Evolutionary conservation across 2,329 filamentous ascomycete genomes (phyloP), one percentile per base, ranked within the genome.

Genomic region (Phialophora macrospora): DNA sequence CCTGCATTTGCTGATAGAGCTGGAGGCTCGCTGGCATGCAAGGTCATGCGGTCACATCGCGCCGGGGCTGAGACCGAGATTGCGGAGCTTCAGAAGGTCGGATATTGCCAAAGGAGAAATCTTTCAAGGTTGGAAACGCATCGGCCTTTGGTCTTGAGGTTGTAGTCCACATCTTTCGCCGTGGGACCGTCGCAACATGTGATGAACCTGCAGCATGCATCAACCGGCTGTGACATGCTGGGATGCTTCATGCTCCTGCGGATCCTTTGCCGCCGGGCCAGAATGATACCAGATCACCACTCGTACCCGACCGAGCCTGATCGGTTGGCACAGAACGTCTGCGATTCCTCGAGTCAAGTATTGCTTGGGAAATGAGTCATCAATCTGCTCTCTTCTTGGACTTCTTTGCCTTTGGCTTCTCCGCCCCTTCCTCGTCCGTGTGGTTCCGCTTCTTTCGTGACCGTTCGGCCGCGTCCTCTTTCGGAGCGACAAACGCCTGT

Each of bases 401-500:
- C 32, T 65, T 67, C 41, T 69, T 69, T 28, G 65, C 5, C 38
- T 58, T 69, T 30, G 62, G 9, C 49, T 51, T 44, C 12, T 51
- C 48, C 1, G 32, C 57, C n/a, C 57, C 66, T 30, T 62, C 61
- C 6, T 70, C 68, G n/a, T 38, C 62, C 24, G 55, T 20, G 17
- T 24, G 28, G 34, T 67, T 68, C 74, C 77, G 79, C 73, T 79
- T 79, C 59, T 77, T 75, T 58, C 78, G 78, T 55, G 76, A 55
- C 74, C 84, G 87, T 72, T 87, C 86, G 74, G 84, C 83, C 71
- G 80, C 83, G 28, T 85, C 83, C 79, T 98, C 95, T 74, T 91
- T 88, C 4, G 95, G 95, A 7, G 94, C 89, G 64, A 96, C 86
- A 77, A 93, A 98, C 62, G 95, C 92, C 76, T 90, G 88, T 77